Base-by-base conservation (phyloP, 192 early-diverging fungal genomes). In the Linnemannia zychae region DNA sequence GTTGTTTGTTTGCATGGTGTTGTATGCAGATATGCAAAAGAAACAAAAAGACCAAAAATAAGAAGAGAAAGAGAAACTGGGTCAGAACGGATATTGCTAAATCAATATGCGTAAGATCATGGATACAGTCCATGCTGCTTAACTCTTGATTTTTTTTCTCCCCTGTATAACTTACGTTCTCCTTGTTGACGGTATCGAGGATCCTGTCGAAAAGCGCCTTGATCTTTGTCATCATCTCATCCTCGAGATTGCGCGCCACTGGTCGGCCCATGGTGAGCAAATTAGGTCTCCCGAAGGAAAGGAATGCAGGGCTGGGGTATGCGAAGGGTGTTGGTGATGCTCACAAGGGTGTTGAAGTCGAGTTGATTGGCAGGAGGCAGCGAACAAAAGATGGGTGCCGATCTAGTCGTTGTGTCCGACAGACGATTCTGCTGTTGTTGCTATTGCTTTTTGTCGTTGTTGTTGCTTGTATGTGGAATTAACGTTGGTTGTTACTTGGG, bases 161-260 rank as follows among this genome's bases (percentile, higher is more conserved):
- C n/a, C n/a, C n/a, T n/a, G n/a, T 6, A 75, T 73, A 47, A 38
- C 53, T 70, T 85, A 85, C 83, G 49, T 85, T 75, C 28, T 85
- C 83, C 36, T 85, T 85, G 47, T 85, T 78, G 70, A 79, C 83
- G 7, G 68, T 72, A 2, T 85, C 83, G 44, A 79, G 78, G 53
- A 79, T 79, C 67, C 74, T 70, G 68, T 85, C 74, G n/a, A 85
- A 85, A 22, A 85, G 77, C 12, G 37, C 38, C 67, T 79, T 74
- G 67, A 85, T 79, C 70, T 85, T 85, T 63, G 83, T 71, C 77
- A 85, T 79, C 74, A 85, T 60, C 67, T 85, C 83, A 65, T 79
- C 68, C n/a, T 85, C 77, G 63, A 85, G 83, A 57, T 85, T 78
- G 69, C 82, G 82, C 69, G 49, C 74, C 67, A 78, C 57, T 46